Evolutionary conservation across 352 stramenopile species (phyloP).

Genomic region (Globisporangium barbulae): DNA sequence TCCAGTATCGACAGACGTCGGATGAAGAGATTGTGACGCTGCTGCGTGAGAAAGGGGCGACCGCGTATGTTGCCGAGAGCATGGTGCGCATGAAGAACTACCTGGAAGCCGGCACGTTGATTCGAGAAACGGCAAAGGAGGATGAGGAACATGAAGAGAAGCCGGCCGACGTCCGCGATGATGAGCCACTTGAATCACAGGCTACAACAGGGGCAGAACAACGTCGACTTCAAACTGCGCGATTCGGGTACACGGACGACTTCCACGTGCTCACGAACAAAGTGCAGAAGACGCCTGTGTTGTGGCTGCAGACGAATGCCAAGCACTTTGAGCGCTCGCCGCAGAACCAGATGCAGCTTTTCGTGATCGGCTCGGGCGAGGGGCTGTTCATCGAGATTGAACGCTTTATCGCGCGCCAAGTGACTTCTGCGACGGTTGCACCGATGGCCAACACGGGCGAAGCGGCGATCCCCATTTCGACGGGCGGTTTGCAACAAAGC

Average conservation of each 20-base stretch:
- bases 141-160: constrained; percentile 6
- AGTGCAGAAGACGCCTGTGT: constrained; percentile 29
- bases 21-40: constrained; percentile 37
- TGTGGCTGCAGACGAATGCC: constrained; percentile 45
- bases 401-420: constrained; percentile 54
- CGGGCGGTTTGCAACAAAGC: constrained; percentile 36
- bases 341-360: constrained; percentile 75
- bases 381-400: constrained; percentile 67
- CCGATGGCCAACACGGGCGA: constrained; percentile 33
- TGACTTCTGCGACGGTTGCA: constrained; percentile 41
- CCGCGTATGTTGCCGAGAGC: constrained; percentile 44
- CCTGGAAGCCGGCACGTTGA: constrained; percentile 26
- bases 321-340: constrained; percentile 43
- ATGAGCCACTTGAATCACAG: neutral
- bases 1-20: constrained; percentile 52
- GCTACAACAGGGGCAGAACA: neutral
- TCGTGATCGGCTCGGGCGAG: constrained; percentile 73
- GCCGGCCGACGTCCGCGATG: neutral
- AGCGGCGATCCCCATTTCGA: constrained; percentile 41
- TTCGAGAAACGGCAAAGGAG: constrained; percentile 1
- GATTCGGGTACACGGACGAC: constrained; percentile 47
- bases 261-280: constrained; percentile 52
- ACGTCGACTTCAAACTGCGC: constrained; percentile 7
- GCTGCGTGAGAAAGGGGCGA: constrained; percentile 50
- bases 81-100: constrained; percentile 51